Evolutionary conservation across 169 alveolate species (phyloP).

Genomic region (Prorocentrum cordatum): DNA sequence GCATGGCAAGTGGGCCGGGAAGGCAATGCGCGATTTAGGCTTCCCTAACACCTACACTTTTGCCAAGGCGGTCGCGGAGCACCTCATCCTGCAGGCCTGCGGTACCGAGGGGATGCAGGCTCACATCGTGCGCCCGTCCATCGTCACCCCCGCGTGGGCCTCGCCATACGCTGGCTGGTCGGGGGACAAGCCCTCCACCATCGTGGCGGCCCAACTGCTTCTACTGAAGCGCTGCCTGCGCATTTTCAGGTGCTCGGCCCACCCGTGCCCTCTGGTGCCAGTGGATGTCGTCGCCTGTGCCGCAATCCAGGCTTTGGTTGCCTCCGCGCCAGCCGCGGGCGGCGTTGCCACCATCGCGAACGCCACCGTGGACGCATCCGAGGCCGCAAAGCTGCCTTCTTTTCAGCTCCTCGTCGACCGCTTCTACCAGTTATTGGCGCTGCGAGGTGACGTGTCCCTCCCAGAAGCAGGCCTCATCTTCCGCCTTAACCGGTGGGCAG

Average conservation of each 20-base stretch:
- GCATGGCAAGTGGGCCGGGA: constrained; percentile 41
- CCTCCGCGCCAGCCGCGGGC: too few species aligned
- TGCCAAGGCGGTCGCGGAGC: constrained; percentile 48
- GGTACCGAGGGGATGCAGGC: constrained; percentile 17
- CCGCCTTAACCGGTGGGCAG: constrained; percentile 7
- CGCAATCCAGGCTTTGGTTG: background rate
- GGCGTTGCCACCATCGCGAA: too few species aligned
- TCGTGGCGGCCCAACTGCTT: constrained; percentile 17
- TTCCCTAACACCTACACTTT: constrained; percentile 55
- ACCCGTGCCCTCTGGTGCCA: constrained; percentile 54
- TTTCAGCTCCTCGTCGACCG: background rate
- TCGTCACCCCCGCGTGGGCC: constrained; percentile 37
- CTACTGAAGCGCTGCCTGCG: constrained; percentile 13
- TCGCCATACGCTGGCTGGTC: constrained; percentile 32
- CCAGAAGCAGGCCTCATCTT: constrained; percentile 30
- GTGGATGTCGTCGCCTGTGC: constrained; percentile 27
- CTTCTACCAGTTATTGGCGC: constrained; percentile 16
- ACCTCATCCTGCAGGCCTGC: constrained; percentile 33
- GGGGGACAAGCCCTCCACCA: constrained; percentile 55
- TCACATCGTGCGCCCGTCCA: constrained; percentile 33
- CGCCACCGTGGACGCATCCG: constrained; percentile 29
- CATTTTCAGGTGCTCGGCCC: constrained; percentile 23
- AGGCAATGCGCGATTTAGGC: constrained; percentile 37
- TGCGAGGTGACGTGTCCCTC: background rate
- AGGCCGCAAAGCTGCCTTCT: constrained; percentile 26